Evolutionary conservation across 2,329 filamentous ascomycete genomes (phyloP), one percentile per base, ranked within the genome.

Genomic region (Fusarium bactridioides): DNA sequence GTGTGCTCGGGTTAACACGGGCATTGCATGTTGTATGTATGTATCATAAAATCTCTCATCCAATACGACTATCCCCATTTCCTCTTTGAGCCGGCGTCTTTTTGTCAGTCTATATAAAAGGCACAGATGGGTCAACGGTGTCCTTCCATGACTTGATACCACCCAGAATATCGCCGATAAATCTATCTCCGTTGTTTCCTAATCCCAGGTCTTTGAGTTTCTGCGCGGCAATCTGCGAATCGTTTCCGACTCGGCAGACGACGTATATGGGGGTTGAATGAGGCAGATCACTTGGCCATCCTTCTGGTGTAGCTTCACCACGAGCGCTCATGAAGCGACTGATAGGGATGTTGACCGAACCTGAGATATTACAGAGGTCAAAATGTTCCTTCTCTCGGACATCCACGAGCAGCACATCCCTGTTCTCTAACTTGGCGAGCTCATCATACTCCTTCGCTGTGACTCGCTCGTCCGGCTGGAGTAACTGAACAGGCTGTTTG

Each of bases 311-410:
- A 13, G 76, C 58, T 7, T 78, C 62, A 33, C 69, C 76, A 43
- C 85, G 83, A 21, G 89, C 82, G 2, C 81, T 84, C 18, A 89
- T 92, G 76, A 92, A 93, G 0, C 90, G 77, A 29, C 81, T 78
- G 10, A 84, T 80, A 1, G 83, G 93, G 2, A 94, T 80, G 74
- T 94, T 98, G 56, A 97, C 82, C 31, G 93, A 94, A 0, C 92
- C 92, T 0, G 90, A 85, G 12, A 99, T 85, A 68, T 87, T 90
- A 71, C 92, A 94, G 48, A 98, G 90, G 21, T 92, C 91, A 73
- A 93, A 98, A 68, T 97, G 94, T 33, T 94, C 93, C 76, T 90
- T 90, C 74, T 97, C 94, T 5, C 96, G 87, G 3, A 97, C 94
- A 73, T 98, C 96, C 5, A 98, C 81, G 5, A 98, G 82, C 2